These are phyloP conservation scores for Drechslerella coelobrocha DNA, from an alignment of 2,329 filamentous ascomycete species.

Conservation along the genomic window DNA sequence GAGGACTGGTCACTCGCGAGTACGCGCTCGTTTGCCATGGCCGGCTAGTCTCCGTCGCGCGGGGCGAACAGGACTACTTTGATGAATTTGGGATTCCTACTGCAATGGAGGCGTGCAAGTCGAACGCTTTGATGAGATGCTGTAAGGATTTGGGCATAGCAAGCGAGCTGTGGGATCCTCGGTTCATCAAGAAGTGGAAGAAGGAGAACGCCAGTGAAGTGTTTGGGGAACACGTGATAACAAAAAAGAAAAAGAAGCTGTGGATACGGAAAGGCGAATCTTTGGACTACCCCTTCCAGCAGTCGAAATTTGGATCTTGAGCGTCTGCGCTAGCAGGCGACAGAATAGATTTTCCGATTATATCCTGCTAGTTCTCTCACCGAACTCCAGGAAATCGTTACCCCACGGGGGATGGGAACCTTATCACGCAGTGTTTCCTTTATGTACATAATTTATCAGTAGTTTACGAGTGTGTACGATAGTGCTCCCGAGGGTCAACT, in stretches of 20 bases:
- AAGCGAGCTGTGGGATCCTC: conserved; percentile 94
- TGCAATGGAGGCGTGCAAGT: conserved; percentile 95
- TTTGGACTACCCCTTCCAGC: conserved; percentile 59
- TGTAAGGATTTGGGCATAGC: conserved; percentile 97
- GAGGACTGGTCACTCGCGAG: conserved; percentile 75
- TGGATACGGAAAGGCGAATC: conserved; percentile 83
- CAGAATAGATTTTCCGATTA: too few species aligned
- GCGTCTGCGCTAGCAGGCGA: background rate
- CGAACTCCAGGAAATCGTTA: too few species aligned
- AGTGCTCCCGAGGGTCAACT: background rate
- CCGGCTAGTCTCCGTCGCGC: conserved; percentile 85
- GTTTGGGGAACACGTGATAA: conserved; percentile 86
- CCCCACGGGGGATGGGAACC: too few species aligned
- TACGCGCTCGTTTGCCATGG: conserved; percentile 90
- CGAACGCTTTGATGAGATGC: conserved; percentile 95
- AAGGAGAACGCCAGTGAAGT: conserved; percentile 75
- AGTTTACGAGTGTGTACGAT: conserved; percentile 30
- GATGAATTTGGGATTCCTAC: conserved; percentile 87
- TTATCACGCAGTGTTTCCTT: too few species aligned
- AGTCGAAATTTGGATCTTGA: conserved; percentile 44
- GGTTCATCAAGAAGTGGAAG: conserved; percentile 84
- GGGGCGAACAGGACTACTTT: conserved; percentile 95
- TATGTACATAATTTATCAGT: conserved; percentile 29
- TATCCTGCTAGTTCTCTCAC: too few species aligned
- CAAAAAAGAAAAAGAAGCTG: conserved; percentile 88